Base-by-base conservation (phyloP, 129 eudicot species). In the Oenanthe sinensis region DNA sequence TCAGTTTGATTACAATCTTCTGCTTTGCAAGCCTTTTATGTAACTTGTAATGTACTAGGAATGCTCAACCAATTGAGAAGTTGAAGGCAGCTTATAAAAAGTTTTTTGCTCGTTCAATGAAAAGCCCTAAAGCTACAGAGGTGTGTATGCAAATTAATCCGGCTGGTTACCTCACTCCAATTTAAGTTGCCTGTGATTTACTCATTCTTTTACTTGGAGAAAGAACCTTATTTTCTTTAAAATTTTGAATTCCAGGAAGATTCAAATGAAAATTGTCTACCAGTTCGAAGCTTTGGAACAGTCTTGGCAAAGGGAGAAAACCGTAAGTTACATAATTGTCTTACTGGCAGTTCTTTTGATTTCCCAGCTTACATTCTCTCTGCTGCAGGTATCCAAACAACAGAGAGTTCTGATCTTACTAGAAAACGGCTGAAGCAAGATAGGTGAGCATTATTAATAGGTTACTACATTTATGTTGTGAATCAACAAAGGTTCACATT, bases 201-300 rank as follows among this genome's bases (percentile, higher is more conserved):
- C 39, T 46, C 33, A 52, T 8, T 79, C 30, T 0, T 33, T 75
- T 43, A 3, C 43, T 62, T 71, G 44, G 47, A 68, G 26, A 69
- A 14, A 42, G 39, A 10, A 24, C 2, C 30, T 22, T 10, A 8
- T 24, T 26, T 19, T 76, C 26, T 36, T 60, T 42, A 24, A 46
- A 22, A 76, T 83, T 28, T 37, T 4, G 45, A 47, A 48, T 62
- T 47, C n/a, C 88, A 91, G 98, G 97, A 90, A 77, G 97, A 91
- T 82, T 48, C 30, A 45, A 28, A 50, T 15, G 96, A 90, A 78
- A 84, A 83, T 73, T 80, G 68, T 47, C 81, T 63, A 44, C 91
- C 92, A 43, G 79, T 67, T 50, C 89, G 98, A 85, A 90, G 91
- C 84, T 95, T 95, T 80, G 98, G 98, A 80, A 95, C 97, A 36